Percentiles rank a stretch among this genome's conserved stretches.
phyloP scores from a whole-genome alignment of 2,329 filamentous ascomycete species.

The Clarireedia monteithiana region DNA sequence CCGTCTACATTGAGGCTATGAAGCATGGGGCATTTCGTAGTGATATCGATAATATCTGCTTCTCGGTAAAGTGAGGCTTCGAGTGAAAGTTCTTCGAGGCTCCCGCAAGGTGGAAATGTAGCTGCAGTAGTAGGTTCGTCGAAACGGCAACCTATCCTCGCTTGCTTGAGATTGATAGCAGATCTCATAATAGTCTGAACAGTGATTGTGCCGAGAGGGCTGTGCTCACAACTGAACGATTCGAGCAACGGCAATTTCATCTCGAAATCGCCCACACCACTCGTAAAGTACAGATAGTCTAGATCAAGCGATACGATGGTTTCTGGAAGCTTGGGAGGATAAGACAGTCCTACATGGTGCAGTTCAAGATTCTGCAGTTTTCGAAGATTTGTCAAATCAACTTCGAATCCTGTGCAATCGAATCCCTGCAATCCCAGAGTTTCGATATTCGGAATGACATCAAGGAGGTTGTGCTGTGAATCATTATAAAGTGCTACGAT shows the following conservation, averaged over 20 bases:
- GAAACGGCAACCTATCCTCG: slow-evolving; percentile 18
- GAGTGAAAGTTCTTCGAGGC: slow-evolving; percentile 21
- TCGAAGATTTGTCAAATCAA: no score
- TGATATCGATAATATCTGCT: slow-evolving; percentile 13
- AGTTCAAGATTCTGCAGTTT: no score
- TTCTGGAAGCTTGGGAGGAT: slow-evolving; percentile 20
- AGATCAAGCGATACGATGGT: slow-evolving; percentile 23
- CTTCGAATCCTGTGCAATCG: no score
- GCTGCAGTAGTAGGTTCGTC: neutral
- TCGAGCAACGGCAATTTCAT: slow-evolving; percentile 21
- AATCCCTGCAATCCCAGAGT: no score
- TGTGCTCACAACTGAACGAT: slow-evolving; percentile 19
- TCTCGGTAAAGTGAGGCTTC: slow-evolving; percentile 14
- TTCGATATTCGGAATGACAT: no score
- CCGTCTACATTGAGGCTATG: slow-evolving; percentile 21
- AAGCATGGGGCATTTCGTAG: slow-evolving; percentile 22
- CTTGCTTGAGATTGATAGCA: slow-evolving; percentile 18
- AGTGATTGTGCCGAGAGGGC: slow-evolving; percentile 17
- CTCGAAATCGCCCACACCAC: neutral
- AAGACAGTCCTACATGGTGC: no score
- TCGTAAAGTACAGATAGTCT: slow-evolving; percentile 8
- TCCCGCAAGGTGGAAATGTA: slow-evolving; percentile 19
- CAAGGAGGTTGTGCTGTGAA: neutral
- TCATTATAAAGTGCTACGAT: neutral
- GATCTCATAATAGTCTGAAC: slow-evolving; percentile 12